phyloP scores from a whole-genome alignment of 129 eudicot species.

The Flaveria sonorensis region DNA sequence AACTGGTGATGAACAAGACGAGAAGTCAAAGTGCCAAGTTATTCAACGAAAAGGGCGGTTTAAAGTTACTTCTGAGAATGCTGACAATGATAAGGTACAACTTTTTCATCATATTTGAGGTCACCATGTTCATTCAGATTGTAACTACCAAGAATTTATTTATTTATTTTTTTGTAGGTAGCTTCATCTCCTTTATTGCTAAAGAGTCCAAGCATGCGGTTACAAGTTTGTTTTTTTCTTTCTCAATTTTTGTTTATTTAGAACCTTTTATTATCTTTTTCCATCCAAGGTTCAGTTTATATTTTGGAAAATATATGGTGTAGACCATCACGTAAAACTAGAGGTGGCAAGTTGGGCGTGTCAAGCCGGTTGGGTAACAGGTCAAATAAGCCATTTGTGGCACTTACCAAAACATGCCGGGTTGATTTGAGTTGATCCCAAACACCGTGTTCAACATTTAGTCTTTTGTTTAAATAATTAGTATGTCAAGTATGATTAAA shows the following conservation, averaged over 20 bases:
- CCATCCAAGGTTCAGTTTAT: background rate
- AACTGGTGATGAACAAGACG: constrained; percentile 69
- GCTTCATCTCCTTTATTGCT: constrained; percentile 52
- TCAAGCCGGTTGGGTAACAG: background rate
- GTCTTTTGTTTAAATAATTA: background rate
- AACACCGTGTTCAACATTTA: background rate
- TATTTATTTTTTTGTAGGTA: constrained; percentile 33
- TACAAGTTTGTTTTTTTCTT: constrained; percentile 24
- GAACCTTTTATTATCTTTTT: background rate
- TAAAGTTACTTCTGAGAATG: constrained; percentile 91
- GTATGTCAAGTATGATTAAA: background rate
- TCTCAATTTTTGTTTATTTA: background rate
- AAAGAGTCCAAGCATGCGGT: constrained; percentile 91
- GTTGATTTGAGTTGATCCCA: background rate
- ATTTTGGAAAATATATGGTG: background rate
- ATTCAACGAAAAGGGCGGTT: constrained; percentile 95
- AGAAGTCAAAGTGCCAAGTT: constrained; percentile 61
- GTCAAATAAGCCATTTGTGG: background rate
- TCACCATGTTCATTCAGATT: constrained; percentile 8
- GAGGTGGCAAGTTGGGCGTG: background rate
- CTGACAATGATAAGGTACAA: constrained; percentile 69
- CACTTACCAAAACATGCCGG: background rate
- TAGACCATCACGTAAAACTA: background rate
- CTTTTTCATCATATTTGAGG: background rate
- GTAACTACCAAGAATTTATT: background rate